These are phyloP conservation scores for Phaffia tasmanica DNA, from an alignment of 768 basidiomycete genomes.

Conservation along the genomic window DNA sequence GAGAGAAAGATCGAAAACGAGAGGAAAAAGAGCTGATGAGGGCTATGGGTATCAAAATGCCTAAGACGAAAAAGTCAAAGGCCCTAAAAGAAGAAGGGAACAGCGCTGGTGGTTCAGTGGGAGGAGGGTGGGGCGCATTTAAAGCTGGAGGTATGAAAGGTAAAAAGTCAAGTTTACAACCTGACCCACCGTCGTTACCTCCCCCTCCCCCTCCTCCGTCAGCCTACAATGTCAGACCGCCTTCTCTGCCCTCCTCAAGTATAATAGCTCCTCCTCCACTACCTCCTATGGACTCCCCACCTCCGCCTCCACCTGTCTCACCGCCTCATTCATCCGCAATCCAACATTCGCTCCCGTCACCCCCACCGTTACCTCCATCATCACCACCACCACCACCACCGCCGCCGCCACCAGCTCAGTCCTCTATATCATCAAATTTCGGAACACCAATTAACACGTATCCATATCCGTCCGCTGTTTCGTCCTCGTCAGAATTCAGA, in stretches of 20 bases:
- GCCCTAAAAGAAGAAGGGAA: background rate
- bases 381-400: constrained; percentile 48
- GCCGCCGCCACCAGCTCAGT: constrained; percentile 54
- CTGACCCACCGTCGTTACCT: background rate
- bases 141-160: background rate
- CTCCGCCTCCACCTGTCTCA: constrained; percentile 8
- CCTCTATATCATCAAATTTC: constrained; percentile 31
- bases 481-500: too few relatives aligned
- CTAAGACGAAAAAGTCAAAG: background rate
- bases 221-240: too few relatives aligned
- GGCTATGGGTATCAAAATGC: constrained; percentile 13
- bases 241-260: constrained; percentile 3
- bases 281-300: constrained; percentile 3
- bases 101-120: background rate
- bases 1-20: constrained; percentile 21
- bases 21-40: constrained; percentile 24
- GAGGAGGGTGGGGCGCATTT: constrained; percentile 1
- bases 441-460: too few relatives aligned
- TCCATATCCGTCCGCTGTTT: too few relatives aligned
- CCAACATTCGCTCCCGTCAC: constrained; percentile 45
- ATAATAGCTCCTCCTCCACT: constrained; percentile 4
- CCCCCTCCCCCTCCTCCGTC: background rate
- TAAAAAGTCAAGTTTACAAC: background rate
- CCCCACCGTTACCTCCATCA: constrained; percentile 18
- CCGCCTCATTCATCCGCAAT: constrained; percentile 17